Evolutionary conservation across 2,329 filamentous ascomycete species (phyloP), one percentile per base, ranked within the genome.

Genomic region (Cordyceps sp.): DNA sequence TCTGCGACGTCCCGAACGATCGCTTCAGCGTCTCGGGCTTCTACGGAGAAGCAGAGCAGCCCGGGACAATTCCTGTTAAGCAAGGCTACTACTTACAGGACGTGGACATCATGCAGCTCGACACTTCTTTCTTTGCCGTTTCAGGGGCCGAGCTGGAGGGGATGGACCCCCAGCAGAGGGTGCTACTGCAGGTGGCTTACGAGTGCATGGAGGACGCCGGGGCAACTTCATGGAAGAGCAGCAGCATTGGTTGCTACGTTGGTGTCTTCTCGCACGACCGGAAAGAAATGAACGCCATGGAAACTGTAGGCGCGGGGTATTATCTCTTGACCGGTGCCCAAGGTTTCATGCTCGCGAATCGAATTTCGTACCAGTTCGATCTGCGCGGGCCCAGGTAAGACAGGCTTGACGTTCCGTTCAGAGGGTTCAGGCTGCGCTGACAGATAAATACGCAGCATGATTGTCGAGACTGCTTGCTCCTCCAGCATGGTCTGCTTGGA

Each of bases 101-200:
- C 10, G 34, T 17, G 15, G 21, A 35, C 13, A 36, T 44, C 6
- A 40, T 44, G 8, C 22, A 19, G 2, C 36, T 49, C 16, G 48
- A 48, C 26, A 37, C 46, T 3, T 35, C 39, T 1, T 38, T 46
- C n/a, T 52, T 52, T 37, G 35, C 36, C 9, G 37, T 50, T 27
- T 35, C 36, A 2, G 33, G 31, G 7, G 32, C 31, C 4, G 49
- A 57, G 32, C 39, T 48, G 7, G 46, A 50, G 31, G 30, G 33
- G 4, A 15, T 40, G 22, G 53, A 57, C 23, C 52, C 52, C 1
- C 48, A 52, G 23, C 53, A 52, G 29, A 35, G 50, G 1, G 37
- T 46, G 9, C 32, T 51, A 3, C 35, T 53, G 1, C 47, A 56
- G 33, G 46, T 55, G 2, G 41, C 42, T 3, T 27, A 30, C 8